Base-by-base conservation (phyloP, 352 stramenopile species). In the Albugo candida region DNA sequence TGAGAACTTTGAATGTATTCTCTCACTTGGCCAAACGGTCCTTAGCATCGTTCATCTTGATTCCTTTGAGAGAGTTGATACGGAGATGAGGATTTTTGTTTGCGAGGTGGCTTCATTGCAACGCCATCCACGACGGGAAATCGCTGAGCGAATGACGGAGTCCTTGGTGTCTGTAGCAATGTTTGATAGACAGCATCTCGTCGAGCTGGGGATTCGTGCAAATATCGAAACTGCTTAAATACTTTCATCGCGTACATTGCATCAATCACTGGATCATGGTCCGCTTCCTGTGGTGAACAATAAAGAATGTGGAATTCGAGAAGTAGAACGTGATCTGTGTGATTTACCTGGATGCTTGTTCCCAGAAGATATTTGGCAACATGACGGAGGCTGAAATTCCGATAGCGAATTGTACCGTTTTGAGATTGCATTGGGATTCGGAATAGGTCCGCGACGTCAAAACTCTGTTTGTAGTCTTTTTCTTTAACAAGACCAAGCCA, bases 161-260 rank as follows among this genome's bases (percentile, higher is more conserved):
- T 88, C 13, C 75, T 75, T 19, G 78, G 78, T 14, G 78, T 88
- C 54, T 84, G 81, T 0, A 87, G 49, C 36, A 88, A 54, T 5
- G 78, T 87, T 52, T 92, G 70, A 55, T 83, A 68, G 19, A 92
- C 73, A 2, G 73, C 75, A 41, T 85, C 73, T 41, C 74, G 78
- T n/a, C 70, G 73, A 4, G 59, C 67, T 8, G 75, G 74, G 5
- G 62, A 78, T 49, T 88, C 72, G 52, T 86, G 78, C 52, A 92
- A 51, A 62, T 86, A 63, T 20, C 72, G 70, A 45, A 85, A 92
- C 49, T 81, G 63, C 51, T 85, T 85, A 58, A 92, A 86, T 45
- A 92, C 63, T 64, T 85, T 86, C 78, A 92, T 92, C n/a, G 78
- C 74, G 53, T 86, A 87, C 27, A 72, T 71, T 47, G 78, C 78